Percentiles rank a stretch among this genome's conserved stretches.
Conservation (phyloP, 352 stramenopile genomes). For the Phytophthora macrochlamydospora region DNA sequence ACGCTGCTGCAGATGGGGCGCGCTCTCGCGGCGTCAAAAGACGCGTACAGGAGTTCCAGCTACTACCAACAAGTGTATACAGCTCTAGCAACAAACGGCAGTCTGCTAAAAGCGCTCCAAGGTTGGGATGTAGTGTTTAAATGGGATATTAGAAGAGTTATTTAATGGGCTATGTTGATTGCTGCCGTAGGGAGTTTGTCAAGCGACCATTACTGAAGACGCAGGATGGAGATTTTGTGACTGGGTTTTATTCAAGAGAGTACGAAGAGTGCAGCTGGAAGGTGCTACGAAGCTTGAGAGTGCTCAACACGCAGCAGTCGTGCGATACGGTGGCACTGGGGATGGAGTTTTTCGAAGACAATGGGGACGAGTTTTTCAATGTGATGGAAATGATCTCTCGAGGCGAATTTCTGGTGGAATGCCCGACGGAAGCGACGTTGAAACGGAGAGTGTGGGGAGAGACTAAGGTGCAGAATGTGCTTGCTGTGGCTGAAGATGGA, state of each 20-base stretch:
- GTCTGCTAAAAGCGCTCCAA: constrained; percentile 18
- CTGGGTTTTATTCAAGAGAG: constrained; percentile 47
- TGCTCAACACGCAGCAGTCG: constrained; percentile 71
- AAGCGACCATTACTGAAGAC: constrained; percentile 51
- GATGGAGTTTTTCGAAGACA: constrained; percentile 40
- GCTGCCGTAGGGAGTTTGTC: constrained; percentile 54
- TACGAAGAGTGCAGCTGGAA: constrained; percentile 50
- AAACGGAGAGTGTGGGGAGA: constrained; percentile 51
- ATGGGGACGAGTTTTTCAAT: constrained; percentile 32
- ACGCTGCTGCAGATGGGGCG: constrained; percentile 74
- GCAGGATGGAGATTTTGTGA: constrained; percentile 58
- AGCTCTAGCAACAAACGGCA: constrained; percentile 11
- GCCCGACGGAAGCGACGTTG: constrained; percentile 39
- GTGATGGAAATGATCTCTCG: constrained; percentile 58
- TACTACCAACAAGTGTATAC: constrained; percentile 30
- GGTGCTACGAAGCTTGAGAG: constrained; percentile 40
- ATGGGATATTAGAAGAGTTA: background rate
- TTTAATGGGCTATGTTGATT: constrained; percentile 11
- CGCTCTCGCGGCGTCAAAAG: constrained; percentile 10
- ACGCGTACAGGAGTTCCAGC: constrained; percentile 57
- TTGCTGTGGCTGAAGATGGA: constrained; percentile 10
- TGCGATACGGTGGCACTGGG: constrained; percentile 72
- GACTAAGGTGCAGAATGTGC: constrained; percentile 36
- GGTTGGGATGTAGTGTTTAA: constrained; percentile 14
- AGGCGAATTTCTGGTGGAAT: constrained; percentile 55